A percentile compares a stretch with the other conserved stretches of the same genome.
phyloP scores from a whole-genome alignment of 2,329 filamentous ascomycete genomes.

The Dothideomycetidae sp. region DNA sequence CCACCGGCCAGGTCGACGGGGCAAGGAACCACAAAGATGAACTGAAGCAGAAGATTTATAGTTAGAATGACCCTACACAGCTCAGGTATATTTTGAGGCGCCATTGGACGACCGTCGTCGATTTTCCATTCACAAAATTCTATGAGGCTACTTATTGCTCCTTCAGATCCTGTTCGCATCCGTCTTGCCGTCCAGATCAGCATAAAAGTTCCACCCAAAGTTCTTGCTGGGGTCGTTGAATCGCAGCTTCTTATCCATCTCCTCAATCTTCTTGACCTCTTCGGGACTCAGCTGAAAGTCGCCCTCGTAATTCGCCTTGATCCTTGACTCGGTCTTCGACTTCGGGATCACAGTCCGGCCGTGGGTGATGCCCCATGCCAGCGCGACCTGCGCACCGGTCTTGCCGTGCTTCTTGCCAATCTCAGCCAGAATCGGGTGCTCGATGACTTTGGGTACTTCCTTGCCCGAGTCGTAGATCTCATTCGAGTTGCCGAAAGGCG shows the following conservation, averaged over 20 bases:
- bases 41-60: too few species aligned
- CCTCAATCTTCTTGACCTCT: conserved; percentile 43
- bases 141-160: too few species aligned
- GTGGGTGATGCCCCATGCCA: conserved; percentile 41
- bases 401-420: conserved; percentile 41
- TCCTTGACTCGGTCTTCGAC: conserved; percentile 29
- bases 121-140: too few species aligned
- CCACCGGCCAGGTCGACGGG: too few species aligned
- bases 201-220: conserved; percentile 46
- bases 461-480: conserved; percentile 31
- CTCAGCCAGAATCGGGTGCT: conserved; percentile 35
- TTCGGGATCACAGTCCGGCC: conserved; percentile 41
- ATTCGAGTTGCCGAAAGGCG: conserved; percentile 42
- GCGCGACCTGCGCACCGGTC: conserved; percentile 35
- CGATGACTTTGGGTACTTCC: conserved; percentile 35
- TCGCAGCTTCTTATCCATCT: conserved; percentile 45
- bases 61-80: too few species aligned
- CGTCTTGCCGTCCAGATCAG: conserved; percentile 44
- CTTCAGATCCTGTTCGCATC: conserved; percentile 2
- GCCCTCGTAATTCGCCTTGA: conserved; percentile 23
- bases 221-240: conserved; percentile 45
- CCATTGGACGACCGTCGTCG: too few species aligned
- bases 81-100: too few species aligned
- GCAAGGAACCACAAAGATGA: too few species aligned
- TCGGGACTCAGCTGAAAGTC: conserved; percentile 45